Evolutionary conservation across 2,329 filamentous ascomycete genomes (phyloP).

Genomic region (Aspergillus niger): DNA sequence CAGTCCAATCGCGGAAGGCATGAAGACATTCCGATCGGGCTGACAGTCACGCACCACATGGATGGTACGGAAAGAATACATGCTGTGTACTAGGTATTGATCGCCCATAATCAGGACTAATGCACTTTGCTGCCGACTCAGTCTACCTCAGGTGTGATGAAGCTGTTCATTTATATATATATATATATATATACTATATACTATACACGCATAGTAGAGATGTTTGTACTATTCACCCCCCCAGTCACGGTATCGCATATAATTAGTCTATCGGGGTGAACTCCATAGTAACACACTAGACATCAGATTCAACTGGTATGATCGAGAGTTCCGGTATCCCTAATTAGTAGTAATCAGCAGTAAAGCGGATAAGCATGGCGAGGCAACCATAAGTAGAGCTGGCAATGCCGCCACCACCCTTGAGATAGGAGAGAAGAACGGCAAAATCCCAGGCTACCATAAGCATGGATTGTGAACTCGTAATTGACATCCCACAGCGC

Average conservation of each 20-base stretch:
- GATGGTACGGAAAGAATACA: constrained; percentile 1
- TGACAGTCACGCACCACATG: constrained; percentile 16
- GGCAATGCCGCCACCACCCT: neutral
- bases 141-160: neutral
- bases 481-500: neutral
- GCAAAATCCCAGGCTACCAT: neutral
- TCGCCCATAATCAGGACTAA: too few relatives aligned
- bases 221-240: too few relatives aligned
- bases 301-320: neutral
- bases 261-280: neutral
- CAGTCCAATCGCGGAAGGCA: constrained; percentile 22
- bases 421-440: neutral
- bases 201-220: too few relatives aligned
- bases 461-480: neutral
- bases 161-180: too few relatives aligned
- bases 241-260: neutral
- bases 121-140: neutral
- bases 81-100: too few relatives aligned
- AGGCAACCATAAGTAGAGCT: constrained; percentile 8
- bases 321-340: neutral
- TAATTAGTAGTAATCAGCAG: neutral
- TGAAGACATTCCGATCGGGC: constrained; percentile 21
- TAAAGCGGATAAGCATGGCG: constrained; percentile 1
- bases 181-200: too few relatives aligned
- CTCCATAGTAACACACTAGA: neutral